Base-by-base conservation (phyloP, 805 yeast species). In the Helenozyma baotianmanensis region DNA sequence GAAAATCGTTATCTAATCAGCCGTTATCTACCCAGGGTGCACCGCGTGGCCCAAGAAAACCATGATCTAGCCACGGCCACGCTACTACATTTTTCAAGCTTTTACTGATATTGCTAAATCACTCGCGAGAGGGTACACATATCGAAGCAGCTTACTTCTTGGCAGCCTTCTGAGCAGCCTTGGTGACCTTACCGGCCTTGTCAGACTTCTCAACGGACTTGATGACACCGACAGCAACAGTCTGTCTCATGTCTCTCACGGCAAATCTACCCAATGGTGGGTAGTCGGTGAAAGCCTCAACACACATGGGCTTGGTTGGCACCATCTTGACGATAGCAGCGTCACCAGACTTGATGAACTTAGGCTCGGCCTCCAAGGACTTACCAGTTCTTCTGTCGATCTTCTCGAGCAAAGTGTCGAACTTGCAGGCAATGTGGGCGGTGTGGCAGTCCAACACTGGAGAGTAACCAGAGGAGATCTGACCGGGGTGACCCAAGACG, bases 201-300 rank as follows among this genome's bases (percentile, higher is more conserved):
- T 78, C 82, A 53, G 84, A 63, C 83, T 87, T 87, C 62, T 76
- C 94, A 58, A 87, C 95, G 50, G 87, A 71, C 82, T 90, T 90
- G 84, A 90, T 84, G 66, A 89, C 96, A 85, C 97, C 97, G 68
- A 89, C 97, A 68, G 97, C 97, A 62, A 89, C 97, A 60, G 97
- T 89, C 77, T 88, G 96, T 84, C 97, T 85, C 97, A 88, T 88
- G 76, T 88, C 97, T 84, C 97, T 89, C 80, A 88, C 96, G 68
- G 69, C 69, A 59, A 62, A 62, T 58, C 68, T 58, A 54, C 67
- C 68, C 52, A 60, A 62, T 51, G 68, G 68, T 55, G 68, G 68
- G 65, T 57, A 62, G 51, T 61, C 68, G 42, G 64, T 56, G 64
- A 60, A 61, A 38, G 67, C 58, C 56, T 61, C 67, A 56, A 61